Base-by-base conservation (phyloP, 805 yeast species). In the Diddensiella santjacobensis region DNA sequence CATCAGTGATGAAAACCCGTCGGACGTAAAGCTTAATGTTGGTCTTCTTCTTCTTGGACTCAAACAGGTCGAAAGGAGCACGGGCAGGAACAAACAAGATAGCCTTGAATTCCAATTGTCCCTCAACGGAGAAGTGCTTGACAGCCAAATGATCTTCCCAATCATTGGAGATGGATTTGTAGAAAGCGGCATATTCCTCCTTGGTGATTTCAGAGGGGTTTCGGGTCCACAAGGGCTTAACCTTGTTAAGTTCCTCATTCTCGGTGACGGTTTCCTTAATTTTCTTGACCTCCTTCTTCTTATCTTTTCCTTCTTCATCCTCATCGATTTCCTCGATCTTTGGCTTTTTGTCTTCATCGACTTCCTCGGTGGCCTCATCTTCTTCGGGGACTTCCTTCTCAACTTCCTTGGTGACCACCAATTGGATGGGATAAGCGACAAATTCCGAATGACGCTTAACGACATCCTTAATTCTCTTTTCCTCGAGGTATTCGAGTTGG, bases 71-170 rank as follows among this genome's bases (percentile, higher is more conserved):
- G 68, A 93, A 87, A 74, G 99, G 99, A 65, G 99, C 97, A 79
- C 99, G 89, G 80, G 86, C 87, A 74, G 99, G 99, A 75, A 93
- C 81, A 68, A 88, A 93, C 65, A 93, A 78, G 68, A 93, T 93
- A 57, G 99, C 98, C 78, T 84, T 90, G 83, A 93, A 93, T 79
- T 93, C 99, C 66, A 93, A 82, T 80, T 93, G 99, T 80, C 99
- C 99, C 79, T 93, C 99, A 67, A 93, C 99, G 45, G 96, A 87
- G 81, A 93, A 93, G 78, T 93, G 99, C 82, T 93, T 93, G 61
- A 93, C 98, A 60, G 97, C 97, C 70, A 93, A 82, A 75, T 96
- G 99, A 71, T 93, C 99, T 79, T 93, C 99, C 99, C 99, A 93
- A 75, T 93, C 99, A 75, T 93, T 93, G 49, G 99, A 90, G 68